A percentile compares a stretch with the other conserved stretches of the same genome.
Evolutionary conservation across 495 filamentous ascomycete genomes (phyloP).

Genomic region (Podospora comata): DNA sequence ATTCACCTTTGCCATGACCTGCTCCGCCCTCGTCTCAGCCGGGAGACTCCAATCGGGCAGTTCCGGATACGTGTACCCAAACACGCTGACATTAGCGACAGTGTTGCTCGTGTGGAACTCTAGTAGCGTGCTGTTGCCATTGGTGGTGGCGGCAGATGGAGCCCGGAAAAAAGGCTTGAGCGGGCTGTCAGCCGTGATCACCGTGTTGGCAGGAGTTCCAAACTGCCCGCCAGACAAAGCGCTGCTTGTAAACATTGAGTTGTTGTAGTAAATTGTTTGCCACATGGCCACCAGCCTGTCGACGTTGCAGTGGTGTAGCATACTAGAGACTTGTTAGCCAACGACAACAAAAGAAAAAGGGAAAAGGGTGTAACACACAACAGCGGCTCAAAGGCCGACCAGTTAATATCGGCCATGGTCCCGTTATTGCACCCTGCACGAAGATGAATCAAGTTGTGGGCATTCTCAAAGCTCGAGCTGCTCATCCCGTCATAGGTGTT

Average conservation of each 20-base stretch:
- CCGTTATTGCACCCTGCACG: constrained; percentile 31
- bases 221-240: constrained; percentile 31
- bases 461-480: constrained; percentile 36
- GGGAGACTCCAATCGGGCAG: constrained; percentile 25
- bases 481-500: constrained; percentile 26
- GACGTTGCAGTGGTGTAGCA: constrained; percentile 47
- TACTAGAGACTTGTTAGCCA: constrained; percentile 19
- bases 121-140: constrained; percentile 16
- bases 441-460: constrained; percentile 37
- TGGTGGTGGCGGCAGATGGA: not conserved
- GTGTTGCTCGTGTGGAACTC: constrained; percentile 42
- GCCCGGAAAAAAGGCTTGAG: constrained; percentile 44
- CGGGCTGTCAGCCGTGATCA: constrained; percentile 39
- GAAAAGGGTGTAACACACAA: constrained; percentile 29
- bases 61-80: constrained; percentile 52
- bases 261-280: constrained; percentile 37
- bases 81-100: constrained; percentile 26
- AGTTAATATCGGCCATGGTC: constrained; percentile 30
- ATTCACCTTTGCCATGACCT: constrained; percentile 33
- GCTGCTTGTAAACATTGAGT: constrained; percentile 26
- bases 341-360: not conserved
- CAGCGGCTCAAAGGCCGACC: constrained; percentile 38
- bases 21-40: constrained; percentile 22
- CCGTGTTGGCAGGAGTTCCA: constrained; percentile 27
- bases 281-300: constrained; percentile 49